A percentile compares a stretch with the other conserved stretches of the same genome.
Evolutionary conservation across 495 filamentous ascomycete species (phyloP).

Genomic region (Penicillium riverlandense): DNA sequence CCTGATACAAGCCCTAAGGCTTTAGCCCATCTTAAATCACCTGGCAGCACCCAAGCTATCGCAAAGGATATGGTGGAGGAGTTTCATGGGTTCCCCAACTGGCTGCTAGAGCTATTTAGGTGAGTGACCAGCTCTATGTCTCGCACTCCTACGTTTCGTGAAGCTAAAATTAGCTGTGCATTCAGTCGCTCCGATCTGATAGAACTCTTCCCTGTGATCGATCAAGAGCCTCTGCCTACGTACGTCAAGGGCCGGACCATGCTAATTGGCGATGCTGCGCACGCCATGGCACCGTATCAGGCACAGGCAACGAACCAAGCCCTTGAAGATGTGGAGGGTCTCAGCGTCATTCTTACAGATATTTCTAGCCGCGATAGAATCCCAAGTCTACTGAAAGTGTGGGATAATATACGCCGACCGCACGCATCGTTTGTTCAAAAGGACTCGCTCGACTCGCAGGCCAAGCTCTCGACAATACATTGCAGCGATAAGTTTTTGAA

Average conservation of each 20-base stretch:
- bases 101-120: not conserved
- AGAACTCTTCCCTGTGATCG: too few relatives aligned
- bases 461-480: not conserved
- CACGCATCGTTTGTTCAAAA: not conserved
- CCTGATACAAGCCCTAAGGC: conserved; percentile 1
- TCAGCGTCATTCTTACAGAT: not conserved
- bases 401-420: not conserved
- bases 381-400: not conserved
- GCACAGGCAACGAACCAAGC: conserved; percentile 29
- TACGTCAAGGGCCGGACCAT: conserved; percentile 22
- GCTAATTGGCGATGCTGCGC: conserved; percentile 38
- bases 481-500: too few relatives aligned
- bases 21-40: not conserved
- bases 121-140: not conserved
- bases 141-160: too few relatives aligned
- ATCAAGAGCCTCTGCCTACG: conserved; percentile 11
- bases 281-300: conserved; percentile 32
- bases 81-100: not conserved
- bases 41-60: not conserved
- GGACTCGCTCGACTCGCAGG: not conserved
- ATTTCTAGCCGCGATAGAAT: not conserved
- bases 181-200: too few relatives aligned
- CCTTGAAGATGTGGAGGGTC: conserved; percentile 28
- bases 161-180: too few relatives aligned
- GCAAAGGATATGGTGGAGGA: not conserved